phyloP scores from a whole-genome alignment of 202 grass and related monocot genomes.

The Thinopyrum obtusiflorum region DNA sequence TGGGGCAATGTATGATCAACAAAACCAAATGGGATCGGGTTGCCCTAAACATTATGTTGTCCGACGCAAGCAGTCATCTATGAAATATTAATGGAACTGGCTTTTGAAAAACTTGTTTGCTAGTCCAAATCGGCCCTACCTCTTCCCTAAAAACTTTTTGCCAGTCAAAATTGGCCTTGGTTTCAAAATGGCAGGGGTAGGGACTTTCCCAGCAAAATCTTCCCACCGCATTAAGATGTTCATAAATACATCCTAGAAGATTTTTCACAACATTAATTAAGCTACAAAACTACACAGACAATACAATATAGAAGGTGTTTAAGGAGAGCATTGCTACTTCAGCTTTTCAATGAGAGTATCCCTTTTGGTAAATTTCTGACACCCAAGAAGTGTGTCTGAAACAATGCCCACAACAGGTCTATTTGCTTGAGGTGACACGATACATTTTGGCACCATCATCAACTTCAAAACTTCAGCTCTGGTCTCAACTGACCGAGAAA shows the following conservation, averaged over 20 bases:
- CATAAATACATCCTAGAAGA: constrained; percentile 92
- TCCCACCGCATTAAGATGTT: constrained; percentile 99
- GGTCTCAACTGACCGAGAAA: constrained; percentile 91
- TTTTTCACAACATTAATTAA: constrained; percentile 6
- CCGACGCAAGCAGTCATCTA: constrained; percentile 99
- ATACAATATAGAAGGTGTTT: neutral
- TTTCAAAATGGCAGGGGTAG: constrained; percentile 88
- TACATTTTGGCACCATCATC: constrained; percentile 99
- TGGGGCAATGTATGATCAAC: constrained; percentile 77
- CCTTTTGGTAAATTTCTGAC: constrained; percentile 94
- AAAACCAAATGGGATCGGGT: constrained; percentile 91
- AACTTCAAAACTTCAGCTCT: constrained; percentile 91
- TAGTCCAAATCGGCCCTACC: constrained; percentile 90
- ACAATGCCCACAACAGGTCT: constrained; percentile 97
- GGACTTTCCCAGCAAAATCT: constrained; percentile 94
- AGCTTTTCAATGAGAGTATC: constrained; percentile 95
- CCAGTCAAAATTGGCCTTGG: constrained; percentile 95
- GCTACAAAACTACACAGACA: constrained; percentile 10
- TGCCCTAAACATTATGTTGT: constrained; percentile 95
- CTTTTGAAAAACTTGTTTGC: constrained; percentile 96
- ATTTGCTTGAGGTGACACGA: constrained; percentile 90
- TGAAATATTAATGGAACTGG: constrained; percentile 93
- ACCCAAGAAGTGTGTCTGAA: constrained; percentile 82
- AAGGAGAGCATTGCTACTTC: neutral
- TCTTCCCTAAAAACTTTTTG: constrained; percentile 99